Evolutionary conservation across 805 yeast genomes (phyloP).

Genomic region (Teunomyces barrocoloradensis): DNA sequence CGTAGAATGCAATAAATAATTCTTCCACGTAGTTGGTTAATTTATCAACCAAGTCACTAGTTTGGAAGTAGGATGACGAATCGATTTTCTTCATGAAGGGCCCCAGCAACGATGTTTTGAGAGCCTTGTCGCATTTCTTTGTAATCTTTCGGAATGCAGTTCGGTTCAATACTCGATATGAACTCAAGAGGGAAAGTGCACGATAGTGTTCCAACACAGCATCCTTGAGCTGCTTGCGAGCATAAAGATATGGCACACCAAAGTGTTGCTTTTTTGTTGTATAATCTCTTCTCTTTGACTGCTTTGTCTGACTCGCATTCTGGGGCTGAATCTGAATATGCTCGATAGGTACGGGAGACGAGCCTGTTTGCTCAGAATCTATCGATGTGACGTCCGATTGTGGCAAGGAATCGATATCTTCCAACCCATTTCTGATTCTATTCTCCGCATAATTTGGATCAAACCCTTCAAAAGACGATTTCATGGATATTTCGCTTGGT

Average conservation of each 20-base stretch:
- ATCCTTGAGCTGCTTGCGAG: conserved; percentile 62
- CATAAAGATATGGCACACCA: conserved; percentile 58
- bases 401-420: conserved; percentile 1
- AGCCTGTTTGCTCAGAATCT: conserved; percentile 10
- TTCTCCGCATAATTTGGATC: conserved; percentile 38
- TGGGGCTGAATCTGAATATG: conserved; percentile 7
- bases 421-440: conserved; percentile 34
- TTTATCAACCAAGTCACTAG: conserved; percentile 66
- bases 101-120: conserved; percentile 42
- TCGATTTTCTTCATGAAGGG: conserved; percentile 59
- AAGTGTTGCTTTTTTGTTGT: conserved; percentile 29
- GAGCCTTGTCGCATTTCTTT: conserved; percentile 85
- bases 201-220: conserved; percentile 75
- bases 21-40: conserved; percentile 64
- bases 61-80: conserved; percentile 49
- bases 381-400: conserved; percentile 11
- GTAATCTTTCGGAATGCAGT: conserved; percentile 88
- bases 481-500: background rate
- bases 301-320: conserved; percentile 19
- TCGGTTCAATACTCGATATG: conserved; percentile 72
- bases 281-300: conserved; percentile 49
- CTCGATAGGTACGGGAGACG: background rate
- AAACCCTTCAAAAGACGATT: conserved; percentile 7
- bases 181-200: conserved; percentile 64
- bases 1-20: conserved; percentile 62